Conservation (phyloP, 2,329 filamentous ascomycete genomes). For the Fusarium abutilonis region DNA sequence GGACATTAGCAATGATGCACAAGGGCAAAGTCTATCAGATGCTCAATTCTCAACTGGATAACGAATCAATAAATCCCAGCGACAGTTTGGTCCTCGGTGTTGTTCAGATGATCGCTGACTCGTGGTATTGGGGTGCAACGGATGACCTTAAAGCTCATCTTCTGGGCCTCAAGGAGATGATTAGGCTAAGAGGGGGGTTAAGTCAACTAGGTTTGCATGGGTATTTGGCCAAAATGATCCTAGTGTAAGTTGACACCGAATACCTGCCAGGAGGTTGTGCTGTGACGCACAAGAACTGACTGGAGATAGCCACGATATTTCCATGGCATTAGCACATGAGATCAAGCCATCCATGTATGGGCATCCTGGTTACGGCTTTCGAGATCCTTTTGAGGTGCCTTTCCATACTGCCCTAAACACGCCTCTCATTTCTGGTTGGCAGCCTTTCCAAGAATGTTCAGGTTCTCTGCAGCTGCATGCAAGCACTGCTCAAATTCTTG, state of each 20-base stretch:
- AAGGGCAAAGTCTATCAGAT: slow-evolving; percentile 56
- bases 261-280: not conserved
- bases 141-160: slow-evolving; percentile 59
- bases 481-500: slow-evolving; percentile 60
- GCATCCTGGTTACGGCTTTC: slow-evolving; percentile 54
- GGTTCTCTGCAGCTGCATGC: slow-evolving; percentile 57
- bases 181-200: slow-evolving; percentile 58
- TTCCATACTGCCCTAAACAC: slow-evolving; percentile 59
- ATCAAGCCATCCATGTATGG: slow-evolving; percentile 55
- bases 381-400: slow-evolving; percentile 51
- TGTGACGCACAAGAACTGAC: slow-evolving; percentile 21
- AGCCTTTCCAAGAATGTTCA: slow-evolving; percentile 55
- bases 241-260: slow-evolving; percentile 53
- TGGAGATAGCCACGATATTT: slow-evolving; percentile 55
- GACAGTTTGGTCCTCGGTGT: slow-evolving; percentile 60
- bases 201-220: slow-evolving; percentile 58
- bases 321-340: slow-evolving; percentile 61
- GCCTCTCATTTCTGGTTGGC: slow-evolving; percentile 56
- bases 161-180: slow-evolving; percentile 59
- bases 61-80: slow-evolving; percentile 50
- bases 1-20: slow-evolving; percentile 54
- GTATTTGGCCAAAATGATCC: slow-evolving; percentile 58
- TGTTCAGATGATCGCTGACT: slow-evolving; percentile 60
- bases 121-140: slow-evolving; percentile 64
- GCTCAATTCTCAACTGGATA: slow-evolving; percentile 59